Conservation (phyloP, 2,329 filamentous ascomycete species). For the Cladophialophora bantiana region DNA sequence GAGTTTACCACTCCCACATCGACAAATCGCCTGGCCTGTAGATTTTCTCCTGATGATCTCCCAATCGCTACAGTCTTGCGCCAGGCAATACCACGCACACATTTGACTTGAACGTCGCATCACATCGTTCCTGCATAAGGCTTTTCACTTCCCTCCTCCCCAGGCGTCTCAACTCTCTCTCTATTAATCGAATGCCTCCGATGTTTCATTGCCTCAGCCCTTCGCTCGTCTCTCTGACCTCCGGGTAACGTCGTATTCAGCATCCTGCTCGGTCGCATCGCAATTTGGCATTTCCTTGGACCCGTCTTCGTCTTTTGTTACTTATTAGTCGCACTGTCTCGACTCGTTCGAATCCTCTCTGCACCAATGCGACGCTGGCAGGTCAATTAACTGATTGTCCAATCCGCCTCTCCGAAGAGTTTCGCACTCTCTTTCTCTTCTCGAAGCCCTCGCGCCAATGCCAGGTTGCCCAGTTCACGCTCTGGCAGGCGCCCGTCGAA, state of each 20-base stretch:
- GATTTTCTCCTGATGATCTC: constrained; percentile 7
- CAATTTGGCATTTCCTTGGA: not conserved
- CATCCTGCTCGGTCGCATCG: not conserved
- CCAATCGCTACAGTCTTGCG: constrained; percentile 10
- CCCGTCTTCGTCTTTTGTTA: not conserved
- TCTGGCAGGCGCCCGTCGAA: constrained; percentile 28
- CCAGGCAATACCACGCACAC: constrained; percentile 11
- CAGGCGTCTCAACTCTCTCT: constrained; percentile 1
- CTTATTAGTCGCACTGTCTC: not conserved
- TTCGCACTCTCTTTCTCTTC: not conserved
- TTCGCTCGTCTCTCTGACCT: constrained; percentile 15
- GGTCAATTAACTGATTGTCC: not conserved
- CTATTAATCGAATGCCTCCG: constrained; percentile 14
- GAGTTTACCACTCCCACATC: not conserved
- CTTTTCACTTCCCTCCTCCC: constrained; percentile 5
- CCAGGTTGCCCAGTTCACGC: constrained; percentile 21
- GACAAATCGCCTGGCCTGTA: constrained; percentile 5
- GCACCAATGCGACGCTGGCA: not conserved
- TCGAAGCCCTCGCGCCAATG: constrained; percentile 30
- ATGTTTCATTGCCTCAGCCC: constrained; percentile 12
- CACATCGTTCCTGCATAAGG: constrained; percentile 35
- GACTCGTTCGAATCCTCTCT: not conserved
- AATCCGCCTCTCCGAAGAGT: constrained; percentile 6
- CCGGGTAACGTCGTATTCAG: constrained; percentile 19
- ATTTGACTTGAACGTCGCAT: constrained; percentile 12